A percentile compares a stretch with the other conserved stretches of the same genome.
phyloP scores from a whole-genome alignment of 1,284 basidiomycete genomes.

The Phylloporus gajari region DNA sequence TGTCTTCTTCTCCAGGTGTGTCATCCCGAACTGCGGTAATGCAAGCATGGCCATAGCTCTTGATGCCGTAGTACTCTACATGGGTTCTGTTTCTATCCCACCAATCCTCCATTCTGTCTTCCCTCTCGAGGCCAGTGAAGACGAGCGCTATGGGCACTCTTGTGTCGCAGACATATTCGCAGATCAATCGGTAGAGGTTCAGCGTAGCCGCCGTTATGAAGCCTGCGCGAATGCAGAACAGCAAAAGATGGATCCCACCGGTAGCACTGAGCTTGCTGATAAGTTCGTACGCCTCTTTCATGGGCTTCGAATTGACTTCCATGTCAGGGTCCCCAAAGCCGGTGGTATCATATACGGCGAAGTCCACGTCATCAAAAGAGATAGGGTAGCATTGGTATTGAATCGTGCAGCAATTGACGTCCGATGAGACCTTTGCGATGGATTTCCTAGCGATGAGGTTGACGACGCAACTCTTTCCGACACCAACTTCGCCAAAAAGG shows the following conservation, averaged over 20 bases:
- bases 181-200: slow-evolving; percentile 50
- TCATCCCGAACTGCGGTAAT: slow-evolving; percentile 49
- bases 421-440: too few relatives aligned
- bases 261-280: too few relatives aligned
- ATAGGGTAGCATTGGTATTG: slow-evolving; percentile 38
- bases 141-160: too few relatives aligned
- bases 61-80: slow-evolving; percentile 46
- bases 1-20: slow-evolving; percentile 32
- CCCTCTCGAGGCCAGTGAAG: slow-evolving; percentile 52
- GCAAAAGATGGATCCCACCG: too few relatives aligned
- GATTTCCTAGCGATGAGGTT: too few relatives aligned
- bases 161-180: slow-evolving; percentile 44
- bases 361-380: too few relatives aligned
- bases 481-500: too few relatives aligned
- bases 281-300: too few relatives aligned
- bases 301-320: slow-evolving; percentile 39
- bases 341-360: too few relatives aligned
- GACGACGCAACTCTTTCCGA: too few relatives aligned
- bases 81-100: slow-evolving; percentile 46
- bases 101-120: slow-evolving; percentile 52
- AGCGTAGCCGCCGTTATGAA: slow-evolving; percentile 48
- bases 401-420: slow-evolving; percentile 44
- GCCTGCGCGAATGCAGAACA: slow-evolving; percentile 51
- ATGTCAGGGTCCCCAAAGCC: slow-evolving; percentile 52
- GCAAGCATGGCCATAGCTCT: slow-evolving; percentile 48